Conservation (phyloP, 2,329 filamentous ascomycete genomes). For the Stemphylium vesicarium region DNA sequence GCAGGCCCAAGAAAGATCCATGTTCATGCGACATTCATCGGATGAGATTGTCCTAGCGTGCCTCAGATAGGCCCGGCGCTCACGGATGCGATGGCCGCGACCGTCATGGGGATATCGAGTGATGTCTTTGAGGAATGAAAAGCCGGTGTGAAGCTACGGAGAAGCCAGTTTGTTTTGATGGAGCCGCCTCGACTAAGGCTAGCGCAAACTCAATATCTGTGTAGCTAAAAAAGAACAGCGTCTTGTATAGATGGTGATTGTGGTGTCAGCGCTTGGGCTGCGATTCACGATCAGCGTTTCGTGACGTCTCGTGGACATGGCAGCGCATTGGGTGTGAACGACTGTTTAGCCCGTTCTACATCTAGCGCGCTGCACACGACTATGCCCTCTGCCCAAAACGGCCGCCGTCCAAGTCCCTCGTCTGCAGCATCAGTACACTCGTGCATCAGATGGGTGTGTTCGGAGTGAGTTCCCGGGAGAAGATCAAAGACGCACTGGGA, state of each 20-base stretch:
- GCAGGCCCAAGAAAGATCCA: constrained; percentile 5
- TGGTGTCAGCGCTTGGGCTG: not conserved
- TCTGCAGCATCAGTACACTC: not conserved
- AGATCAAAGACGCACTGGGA: not conserved
- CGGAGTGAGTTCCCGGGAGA: not conserved
- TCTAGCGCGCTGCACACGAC: not conserved
- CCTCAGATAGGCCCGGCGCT: constrained; percentile 3
- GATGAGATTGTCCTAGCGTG: not conserved
- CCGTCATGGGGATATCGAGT: not conserved
- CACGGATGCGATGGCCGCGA: not conserved
- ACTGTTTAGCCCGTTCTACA: not conserved
- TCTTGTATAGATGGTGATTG: not conserved
- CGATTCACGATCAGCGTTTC: not conserved
- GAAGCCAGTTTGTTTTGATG: not conserved
- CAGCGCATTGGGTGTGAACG: not conserved
- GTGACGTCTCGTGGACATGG: not conserved
- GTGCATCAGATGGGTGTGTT: not conserved
- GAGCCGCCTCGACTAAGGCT: not conserved
- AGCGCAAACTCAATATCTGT: constrained; percentile 8
- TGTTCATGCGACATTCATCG: constrained; percentile 2
- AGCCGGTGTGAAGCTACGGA: not conserved
- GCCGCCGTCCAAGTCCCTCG: not conserved
- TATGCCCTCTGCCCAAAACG: not conserved
- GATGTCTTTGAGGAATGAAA: not conserved
- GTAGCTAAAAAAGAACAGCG: not conserved